Evolutionary conservation across 495 filamentous ascomycete genomes (phyloP).

Genomic region (Neurospora sp.): DNA sequence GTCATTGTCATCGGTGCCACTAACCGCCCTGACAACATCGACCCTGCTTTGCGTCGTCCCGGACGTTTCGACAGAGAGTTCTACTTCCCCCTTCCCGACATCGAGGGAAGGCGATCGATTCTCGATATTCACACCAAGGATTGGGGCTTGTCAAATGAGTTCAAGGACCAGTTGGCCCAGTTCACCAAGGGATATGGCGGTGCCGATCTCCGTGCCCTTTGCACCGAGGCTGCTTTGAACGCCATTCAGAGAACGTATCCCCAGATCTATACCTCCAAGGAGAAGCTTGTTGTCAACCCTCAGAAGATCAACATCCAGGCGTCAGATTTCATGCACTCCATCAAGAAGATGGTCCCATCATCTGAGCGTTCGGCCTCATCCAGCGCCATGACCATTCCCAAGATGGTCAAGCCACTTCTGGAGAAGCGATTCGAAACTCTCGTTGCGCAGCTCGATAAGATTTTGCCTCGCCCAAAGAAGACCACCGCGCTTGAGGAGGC

Average conservation of each 20-base stretch:
- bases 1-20: conserved; percentile 98
- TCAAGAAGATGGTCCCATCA: conserved; percentile 92
- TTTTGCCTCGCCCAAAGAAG: conserved; percentile 73
- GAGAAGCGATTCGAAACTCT: conserved; percentile 59
- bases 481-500: conserved; percentile 88
- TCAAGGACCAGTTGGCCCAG: conserved; percentile 76
- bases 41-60: conserved; percentile 85
- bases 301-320: conserved; percentile 71
- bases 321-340: conserved; percentile 91
- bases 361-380: conserved; percentile 81
- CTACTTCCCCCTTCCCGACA: conserved; percentile 85
- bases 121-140: conserved; percentile 92
- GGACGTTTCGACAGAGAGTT: conserved; percentile 96
- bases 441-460: conserved; percentile 53
- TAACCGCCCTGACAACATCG: conserved; percentile 93
- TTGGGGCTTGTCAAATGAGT: conserved; percentile 69
- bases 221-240: conserved; percentile 97
- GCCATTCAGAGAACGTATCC: conserved; percentile 92
- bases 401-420: conserved; percentile 70
- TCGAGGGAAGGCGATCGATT: conserved; percentile 67
- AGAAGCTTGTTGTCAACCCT: conserved; percentile 84
- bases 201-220: conserved; percentile 86
- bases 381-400: conserved; percentile 65
- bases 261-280: conserved; percentile 84
- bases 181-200: conserved; percentile 94